Percentiles rank a stretch among this genome's conserved stretches.
These are phyloP conservation scores for Wickerhamomyces xylosicus DNA, from an alignment of 805 yeast species.

Conservation along the genomic window DNA sequence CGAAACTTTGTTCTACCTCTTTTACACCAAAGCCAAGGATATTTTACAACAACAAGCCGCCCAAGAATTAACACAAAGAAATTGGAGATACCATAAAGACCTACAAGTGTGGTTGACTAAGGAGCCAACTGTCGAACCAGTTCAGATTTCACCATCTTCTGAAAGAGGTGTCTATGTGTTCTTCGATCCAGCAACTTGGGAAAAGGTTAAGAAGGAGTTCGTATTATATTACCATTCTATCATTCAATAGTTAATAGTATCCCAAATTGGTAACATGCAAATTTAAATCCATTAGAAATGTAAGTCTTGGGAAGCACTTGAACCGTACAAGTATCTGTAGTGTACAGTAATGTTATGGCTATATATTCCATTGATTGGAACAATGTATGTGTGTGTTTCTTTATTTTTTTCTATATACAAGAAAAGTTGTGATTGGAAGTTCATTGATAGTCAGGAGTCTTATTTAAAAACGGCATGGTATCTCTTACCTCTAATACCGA, in stretches of 20 bases:
- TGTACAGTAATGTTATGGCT: neutral
- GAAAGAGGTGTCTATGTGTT: conserved; percentile 91
- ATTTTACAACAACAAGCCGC: conserved; percentile 91
- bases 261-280: no score
- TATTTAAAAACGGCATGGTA: conserved; percentile 64
- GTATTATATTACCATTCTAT: conserved; percentile 51
- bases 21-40: conserved; percentile 89
- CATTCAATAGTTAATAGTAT: no score
- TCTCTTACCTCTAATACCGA: conserved; percentile 93
- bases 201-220: conserved; percentile 72
- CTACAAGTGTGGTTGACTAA: conserved; percentile 95
- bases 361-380: no score
- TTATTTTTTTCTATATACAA: neutral
- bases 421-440: no score
- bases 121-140: conserved; percentile 82
- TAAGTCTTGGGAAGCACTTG: no score
- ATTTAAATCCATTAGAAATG: no score
- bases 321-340: no score
- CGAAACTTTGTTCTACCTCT: conserved; percentile 87
- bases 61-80: conserved; percentile 78
- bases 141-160: conserved; percentile 68
- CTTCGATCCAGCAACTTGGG: conserved; percentile 96
- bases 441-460: no score
- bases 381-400: conserved; percentile 1
- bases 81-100: conserved; percentile 96